Conservation (phyloP, 1,284 basidiomycete species). For the Farysia itapuensis region DNA sequence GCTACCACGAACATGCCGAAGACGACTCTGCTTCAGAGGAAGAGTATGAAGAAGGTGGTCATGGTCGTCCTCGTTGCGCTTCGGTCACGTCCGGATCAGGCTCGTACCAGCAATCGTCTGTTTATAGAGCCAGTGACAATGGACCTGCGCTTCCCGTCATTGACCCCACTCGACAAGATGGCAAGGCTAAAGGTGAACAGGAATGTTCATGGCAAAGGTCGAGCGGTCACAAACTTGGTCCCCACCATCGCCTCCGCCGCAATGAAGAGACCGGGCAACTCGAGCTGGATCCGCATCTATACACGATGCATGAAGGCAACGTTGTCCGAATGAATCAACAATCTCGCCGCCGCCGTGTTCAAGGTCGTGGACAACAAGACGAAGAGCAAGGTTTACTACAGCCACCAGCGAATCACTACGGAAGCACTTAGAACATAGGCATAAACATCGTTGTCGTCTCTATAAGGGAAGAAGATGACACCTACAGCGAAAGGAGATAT, state of each 20-base stretch:
- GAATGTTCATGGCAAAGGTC: conserved; percentile 42
- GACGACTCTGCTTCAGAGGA: neutral
- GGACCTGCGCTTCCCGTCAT: conserved; percentile 5
- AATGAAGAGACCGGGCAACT: conserved; percentile 28
- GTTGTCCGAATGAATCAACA: no score
- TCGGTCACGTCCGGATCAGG: no score
- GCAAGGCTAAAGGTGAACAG: conserved; percentile 9
- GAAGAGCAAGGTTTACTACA: no score
- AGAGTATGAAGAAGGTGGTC: neutral
- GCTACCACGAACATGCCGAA: neutral
- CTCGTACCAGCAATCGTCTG: no score
- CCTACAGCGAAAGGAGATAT: no score
- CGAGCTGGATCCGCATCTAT: conserved; percentile 23
- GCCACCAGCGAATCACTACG: no score
- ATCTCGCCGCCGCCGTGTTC: no score
- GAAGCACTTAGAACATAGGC: no score
- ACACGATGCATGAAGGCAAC: no score
- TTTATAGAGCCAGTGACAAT: no score
- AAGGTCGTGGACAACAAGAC: no score
- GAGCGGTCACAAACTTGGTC: conserved; percentile 43
- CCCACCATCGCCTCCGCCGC: conserved; percentile 27
- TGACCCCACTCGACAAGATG: conserved; percentile 12
- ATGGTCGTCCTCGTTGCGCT: neutral
- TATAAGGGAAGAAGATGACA: conserved; percentile 25
- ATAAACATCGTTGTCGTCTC: no score